Evolutionary conservation across 352 stramenopile genomes (phyloP).

Genomic region (Phytophthora cryptogea): DNA sequence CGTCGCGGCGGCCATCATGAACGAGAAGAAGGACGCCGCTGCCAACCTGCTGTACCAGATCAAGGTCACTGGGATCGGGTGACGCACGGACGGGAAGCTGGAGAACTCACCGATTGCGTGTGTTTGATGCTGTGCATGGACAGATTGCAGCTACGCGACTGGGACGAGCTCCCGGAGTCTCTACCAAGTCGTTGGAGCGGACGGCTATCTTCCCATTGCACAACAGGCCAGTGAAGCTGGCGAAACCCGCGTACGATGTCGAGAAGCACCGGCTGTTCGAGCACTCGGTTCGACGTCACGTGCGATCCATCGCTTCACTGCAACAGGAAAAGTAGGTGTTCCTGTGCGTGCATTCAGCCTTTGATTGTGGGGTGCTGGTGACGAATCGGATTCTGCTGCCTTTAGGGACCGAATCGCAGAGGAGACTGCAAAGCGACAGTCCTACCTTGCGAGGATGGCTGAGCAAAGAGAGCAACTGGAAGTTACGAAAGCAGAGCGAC

Average conservation of each 20-base stretch:
- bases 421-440: conserved; percentile 33
- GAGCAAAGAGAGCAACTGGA: conserved; percentile 50
- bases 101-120: not conserved
- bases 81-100: not conserved
- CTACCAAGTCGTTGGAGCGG: conserved; percentile 53
- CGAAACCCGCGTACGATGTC: conserved; percentile 59
- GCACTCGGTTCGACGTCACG: conserved; percentile 63
- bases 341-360: not conserved
- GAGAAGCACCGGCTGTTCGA: conserved; percentile 72
- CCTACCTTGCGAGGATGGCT: conserved; percentile 35
- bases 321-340: conserved; percentile 55
- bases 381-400: not conserved
- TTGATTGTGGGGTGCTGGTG: not conserved
- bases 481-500: conserved; percentile 64
- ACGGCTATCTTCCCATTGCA: conserved; percentile 56
- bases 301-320: conserved; percentile 52
- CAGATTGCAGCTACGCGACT: conserved; percentile 55
- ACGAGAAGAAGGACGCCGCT: conserved; percentile 57
- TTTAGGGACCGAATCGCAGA: conserved; percentile 48
- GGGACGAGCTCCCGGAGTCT: conserved; percentile 51
- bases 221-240: conserved; percentile 62
- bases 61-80: conserved; percentile 45
- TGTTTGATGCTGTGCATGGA: conserved; percentile 7
- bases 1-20: conserved; percentile 82
- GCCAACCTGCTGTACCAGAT: conserved; percentile 88